These are phyloP conservation scores for Pyrenula massariospora DNA, from an alignment of 495 filamentous ascomycete genomes.

Conservation along the genomic window DNA sequence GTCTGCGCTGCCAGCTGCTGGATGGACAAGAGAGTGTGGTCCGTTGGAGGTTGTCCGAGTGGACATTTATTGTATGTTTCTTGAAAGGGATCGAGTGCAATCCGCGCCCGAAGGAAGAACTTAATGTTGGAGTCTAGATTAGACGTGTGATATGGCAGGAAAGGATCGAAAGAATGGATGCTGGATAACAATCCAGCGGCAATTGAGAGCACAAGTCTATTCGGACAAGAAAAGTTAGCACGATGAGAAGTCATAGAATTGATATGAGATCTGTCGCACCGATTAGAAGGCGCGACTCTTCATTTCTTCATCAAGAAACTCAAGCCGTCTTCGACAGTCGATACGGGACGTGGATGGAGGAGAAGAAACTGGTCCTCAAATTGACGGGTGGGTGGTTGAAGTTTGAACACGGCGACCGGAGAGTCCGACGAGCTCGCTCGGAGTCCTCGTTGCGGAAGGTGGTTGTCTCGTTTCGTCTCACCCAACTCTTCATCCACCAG, in stretches of 20 bases:
- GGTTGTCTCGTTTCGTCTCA: not conserved
- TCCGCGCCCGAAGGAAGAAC: not conserved
- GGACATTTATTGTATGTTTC: not conserved
- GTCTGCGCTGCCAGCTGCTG: not conserved
- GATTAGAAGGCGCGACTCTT: not conserved
- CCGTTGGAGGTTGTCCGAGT: not conserved
- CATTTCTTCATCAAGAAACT: not conserved
- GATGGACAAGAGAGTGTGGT: not conserved
- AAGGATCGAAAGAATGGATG: not conserved
- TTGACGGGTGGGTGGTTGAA: not conserved
- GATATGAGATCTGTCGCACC: not conserved
- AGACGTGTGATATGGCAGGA: not conserved
- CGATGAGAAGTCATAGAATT: not conserved
- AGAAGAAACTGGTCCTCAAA: not conserved
- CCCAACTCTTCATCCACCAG: not conserved
- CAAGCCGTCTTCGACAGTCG: not conserved
- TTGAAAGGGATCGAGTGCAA: not conserved
- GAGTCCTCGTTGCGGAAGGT: not conserved
- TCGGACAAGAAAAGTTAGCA: not conserved
- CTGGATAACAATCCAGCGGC: not conserved
- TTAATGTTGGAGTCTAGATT: not conserved
- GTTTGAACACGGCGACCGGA: not conserved
- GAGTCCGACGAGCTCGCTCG: not conserved
- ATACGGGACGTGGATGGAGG: not conserved
- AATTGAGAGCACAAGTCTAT: not conserved